Percentiles rank a stretch among this genome's conserved stretches.
phyloP scores from a whole-genome alignment of 805 yeast genomes.

The Yamadazyma takamatsuzukensis region DNA sequence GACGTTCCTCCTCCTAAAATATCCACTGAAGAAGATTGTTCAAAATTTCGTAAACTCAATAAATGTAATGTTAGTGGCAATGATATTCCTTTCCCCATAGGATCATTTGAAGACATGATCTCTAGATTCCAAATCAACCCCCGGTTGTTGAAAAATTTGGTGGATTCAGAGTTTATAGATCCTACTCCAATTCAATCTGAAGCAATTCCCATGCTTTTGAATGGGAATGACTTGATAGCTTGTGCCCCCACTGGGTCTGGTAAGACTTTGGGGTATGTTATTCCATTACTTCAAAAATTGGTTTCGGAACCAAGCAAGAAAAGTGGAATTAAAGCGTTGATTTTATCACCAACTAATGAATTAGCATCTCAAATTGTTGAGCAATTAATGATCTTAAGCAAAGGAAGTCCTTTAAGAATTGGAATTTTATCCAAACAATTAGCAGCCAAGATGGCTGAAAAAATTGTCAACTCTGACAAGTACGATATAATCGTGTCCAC shows the following conservation, averaged over 20 bases:
- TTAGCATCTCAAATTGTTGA: constrained; percentile 81
- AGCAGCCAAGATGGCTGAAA: constrained; percentile 63
- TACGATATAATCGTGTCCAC: constrained; percentile 83
- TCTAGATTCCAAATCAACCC: constrained; percentile 64
- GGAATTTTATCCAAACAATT: constrained; percentile 70
- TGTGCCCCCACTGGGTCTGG: constrained; percentile 99
- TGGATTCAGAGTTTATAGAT: constrained; percentile 66
- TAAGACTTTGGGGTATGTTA: constrained; percentile 85
- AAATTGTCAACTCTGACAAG: constrained; percentile 54
- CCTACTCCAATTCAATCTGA: constrained; percentile 96
- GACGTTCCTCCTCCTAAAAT: constrained; percentile 44
- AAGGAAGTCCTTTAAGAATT: constrained; percentile 53
- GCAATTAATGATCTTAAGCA: constrained; percentile 57
- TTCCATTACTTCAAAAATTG: constrained; percentile 68
- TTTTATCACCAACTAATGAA: constrained; percentile 93
- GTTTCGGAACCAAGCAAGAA: constrained; percentile 21
- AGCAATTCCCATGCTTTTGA: constrained; percentile 71
- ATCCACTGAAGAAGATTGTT: constrained; percentile 56
- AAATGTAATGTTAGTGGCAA: constrained; percentile 74
- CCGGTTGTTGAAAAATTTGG: constrained; percentile 56
- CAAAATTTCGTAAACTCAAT: constrained; percentile 52
- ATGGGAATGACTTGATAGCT: constrained; percentile 75
- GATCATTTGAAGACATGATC: constrained; percentile 78
- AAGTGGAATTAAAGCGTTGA: constrained; percentile 65
- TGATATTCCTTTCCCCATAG: constrained; percentile 88